phyloP scores from a whole-genome alignment of 2,329 filamentous ascomycete genomes.

The Colletotrichum australisinense region DNA sequence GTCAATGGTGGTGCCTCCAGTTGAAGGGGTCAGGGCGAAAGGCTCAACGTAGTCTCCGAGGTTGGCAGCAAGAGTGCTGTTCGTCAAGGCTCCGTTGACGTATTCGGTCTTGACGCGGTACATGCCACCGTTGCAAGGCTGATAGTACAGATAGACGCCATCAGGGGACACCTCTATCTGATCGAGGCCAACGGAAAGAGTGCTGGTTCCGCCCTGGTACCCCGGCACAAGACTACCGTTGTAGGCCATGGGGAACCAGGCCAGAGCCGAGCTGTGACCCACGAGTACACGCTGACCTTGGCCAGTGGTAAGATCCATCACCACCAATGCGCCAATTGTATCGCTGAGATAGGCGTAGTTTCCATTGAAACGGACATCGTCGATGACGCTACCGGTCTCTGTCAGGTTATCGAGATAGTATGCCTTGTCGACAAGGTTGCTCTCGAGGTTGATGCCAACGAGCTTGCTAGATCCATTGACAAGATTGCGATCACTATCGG shows the following conservation, averaged over 20 bases:
- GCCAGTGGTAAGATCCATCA: neutral
- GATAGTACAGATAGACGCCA: conserved; percentile 18
- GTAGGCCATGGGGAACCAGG: conserved; percentile 18
- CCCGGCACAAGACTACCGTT: conserved; percentile 15
- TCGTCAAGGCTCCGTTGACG: conserved; percentile 12
- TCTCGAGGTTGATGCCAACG: conserved; percentile 8
- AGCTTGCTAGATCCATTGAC: conserved; percentile 14
- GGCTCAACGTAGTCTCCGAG: conserved; percentile 2
- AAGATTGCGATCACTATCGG: neutral
- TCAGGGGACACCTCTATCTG: conserved; percentile 15
- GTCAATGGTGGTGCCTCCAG: conserved; percentile 12
- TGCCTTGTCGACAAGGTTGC: conserved; percentile 10
- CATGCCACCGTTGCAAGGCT: conserved; percentile 23
- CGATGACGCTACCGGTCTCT: neutral
- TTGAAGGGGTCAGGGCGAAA: conserved; percentile 4
- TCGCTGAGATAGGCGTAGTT: conserved; percentile 19
- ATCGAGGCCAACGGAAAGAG: conserved; percentile 12
- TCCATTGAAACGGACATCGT: conserved; percentile 9
- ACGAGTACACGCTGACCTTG: conserved; percentile 1
- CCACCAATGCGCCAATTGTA: conserved; percentile 8
- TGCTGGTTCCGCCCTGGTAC: conserved; percentile 1
- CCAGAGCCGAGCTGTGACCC: conserved; percentile 1
- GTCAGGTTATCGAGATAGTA: conserved; percentile 15
- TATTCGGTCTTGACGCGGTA: conserved; percentile 14
- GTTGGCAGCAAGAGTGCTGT: conserved; percentile 5